Base-by-base conservation (phyloP, 2,329 filamentous ascomycete genomes). In the Blastomyces percursus region DNA sequence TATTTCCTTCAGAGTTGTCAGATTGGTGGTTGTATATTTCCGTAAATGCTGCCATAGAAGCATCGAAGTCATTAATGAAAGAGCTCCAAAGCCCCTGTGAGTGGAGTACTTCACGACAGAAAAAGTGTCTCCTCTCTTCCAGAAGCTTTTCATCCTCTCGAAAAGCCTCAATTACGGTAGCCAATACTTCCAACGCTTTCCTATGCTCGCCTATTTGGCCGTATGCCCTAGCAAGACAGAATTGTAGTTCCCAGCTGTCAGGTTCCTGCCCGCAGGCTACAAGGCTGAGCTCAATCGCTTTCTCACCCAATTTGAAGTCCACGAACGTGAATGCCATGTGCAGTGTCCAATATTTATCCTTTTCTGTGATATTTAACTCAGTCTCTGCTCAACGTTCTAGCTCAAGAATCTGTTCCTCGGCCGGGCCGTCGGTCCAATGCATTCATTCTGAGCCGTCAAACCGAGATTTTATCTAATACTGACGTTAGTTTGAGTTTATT, bases 301-400 rank as follows among this genome's bases (percentile, higher is more conserved):
- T 64, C 3, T 58, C 44, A 8, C 59, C 38, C 44, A 64, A 63
- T 27, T 44, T 35, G 55, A 66, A 69, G 12, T 58, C 54, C 14
- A 66, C 56, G 19, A 69, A 59, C 9, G 69, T 64, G 44, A 62
- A 64, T 9, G 67, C 70, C 62, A 72, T 67, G 54, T 71, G 62
- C 8, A 58, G 48, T 19, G 52, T 44, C 62, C 64, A 65, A 21
- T 62, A n/a, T 48, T 61, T 60, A 59, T 66, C 63, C 16, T 61
- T 48, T 27, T 64, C 51, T 21, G 54, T 42, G 9, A 63, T 35
- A 14, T 56, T 57, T 38, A 66, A 42, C 42, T 64, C 64, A 27
- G 63, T 57, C 56, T 61, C 61, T 48, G 64, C 64, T 63, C 64
- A 66, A 27, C 60, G 60, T 57, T 66, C 64, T 9, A 66, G 48